phyloP scores from a whole-genome alignment of 768 basidiomycete genomes.

The Dioszegia crocea region DNA sequence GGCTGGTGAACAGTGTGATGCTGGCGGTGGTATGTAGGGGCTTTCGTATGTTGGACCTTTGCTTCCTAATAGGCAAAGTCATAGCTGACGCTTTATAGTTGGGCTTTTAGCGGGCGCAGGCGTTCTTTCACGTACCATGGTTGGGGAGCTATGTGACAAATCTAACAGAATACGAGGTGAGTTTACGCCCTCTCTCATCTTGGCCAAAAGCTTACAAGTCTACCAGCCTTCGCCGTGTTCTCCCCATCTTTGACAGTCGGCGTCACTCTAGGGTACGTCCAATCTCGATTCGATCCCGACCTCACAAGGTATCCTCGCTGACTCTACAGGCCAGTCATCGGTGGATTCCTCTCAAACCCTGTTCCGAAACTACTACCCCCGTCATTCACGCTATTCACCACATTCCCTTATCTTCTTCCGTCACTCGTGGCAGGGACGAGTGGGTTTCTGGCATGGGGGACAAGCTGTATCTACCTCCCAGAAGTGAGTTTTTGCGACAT shows the following conservation, averaged over 20 bases:
- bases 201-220: background rate
- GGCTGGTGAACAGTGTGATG: conserved; percentile 23
- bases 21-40: conserved; percentile 20
- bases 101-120: conserved; percentile 36
- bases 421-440: conserved; percentile 22
- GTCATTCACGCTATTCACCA: conserved; percentile 18
- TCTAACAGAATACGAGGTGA: conserved; percentile 31
- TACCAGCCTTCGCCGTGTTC: conserved; percentile 33
- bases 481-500: background rate
- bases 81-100: conserved; percentile 13
- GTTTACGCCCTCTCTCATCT: background rate
- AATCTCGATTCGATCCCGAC: too few species aligned
- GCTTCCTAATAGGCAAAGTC: background rate
- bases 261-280: conserved; percentile 25
- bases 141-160: conserved; percentile 33
- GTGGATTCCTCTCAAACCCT: conserved; percentile 33
- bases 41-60: conserved; percentile 15
- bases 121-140: conserved; percentile 35
- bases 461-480: background rate
- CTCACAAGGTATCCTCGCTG: background rate
- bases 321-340: conserved; percentile 27
- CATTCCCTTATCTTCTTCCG: conserved; percentile 34
- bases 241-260: conserved; percentile 30
- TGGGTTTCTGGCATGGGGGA: conserved; percentile 14
- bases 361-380: conserved; percentile 23